Base-by-base conservation (phyloP, 2,329 filamentous ascomycete genomes). In the Cladophialophora exuberans region DNA sequence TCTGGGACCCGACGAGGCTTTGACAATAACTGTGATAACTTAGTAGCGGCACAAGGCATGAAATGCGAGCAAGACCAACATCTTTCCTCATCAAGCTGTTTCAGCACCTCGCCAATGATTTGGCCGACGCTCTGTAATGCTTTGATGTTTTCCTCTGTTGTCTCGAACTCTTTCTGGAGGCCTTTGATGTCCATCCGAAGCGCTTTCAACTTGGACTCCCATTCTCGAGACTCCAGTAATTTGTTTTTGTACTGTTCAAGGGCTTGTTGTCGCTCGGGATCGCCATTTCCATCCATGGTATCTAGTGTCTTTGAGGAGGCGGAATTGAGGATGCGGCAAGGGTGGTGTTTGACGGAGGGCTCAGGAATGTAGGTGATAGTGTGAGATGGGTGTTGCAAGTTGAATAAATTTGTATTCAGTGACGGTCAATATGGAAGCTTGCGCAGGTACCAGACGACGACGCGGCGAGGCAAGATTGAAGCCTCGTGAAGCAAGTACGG, bases 121-220 rank as follows among this genome's bases (percentile, higher is more conserved):
- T 99, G 94, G 46, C 94, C 94, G 52, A 99, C 94, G 73, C 94
- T 97, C 79, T 99, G 94, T 69, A 99, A 79, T 64, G 94, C 94
- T 81, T 99, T 99, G 81, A 99, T 97, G 78, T 97, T 97, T 64
- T 99, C 95, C 73, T 99, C 94, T 50, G 94, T 97, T 65, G 93
- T 86, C 73, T 99, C 93, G 69, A 92, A 99, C 67, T 97, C 92
- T 70, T 89, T 91, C 72, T 96, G 90, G 52, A 97, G 77, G 57
- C 88, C 90, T 79, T 97, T 99, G 74, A 99, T 97, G 66, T 97
- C 94, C 76, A 96, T 79, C 61, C 94, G 89, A 67, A 99, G 79
- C 49, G 87, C 84, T 80, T 97, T 99, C 59, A 99, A 84, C 82
- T 97, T 99, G 48, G 93, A 88, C 76, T 99, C 95, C 91, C 91